Base-by-base conservation (phyloP, 2,329 filamentous ascomycete genomes). In the Trichoderma semiorbis region DNA sequence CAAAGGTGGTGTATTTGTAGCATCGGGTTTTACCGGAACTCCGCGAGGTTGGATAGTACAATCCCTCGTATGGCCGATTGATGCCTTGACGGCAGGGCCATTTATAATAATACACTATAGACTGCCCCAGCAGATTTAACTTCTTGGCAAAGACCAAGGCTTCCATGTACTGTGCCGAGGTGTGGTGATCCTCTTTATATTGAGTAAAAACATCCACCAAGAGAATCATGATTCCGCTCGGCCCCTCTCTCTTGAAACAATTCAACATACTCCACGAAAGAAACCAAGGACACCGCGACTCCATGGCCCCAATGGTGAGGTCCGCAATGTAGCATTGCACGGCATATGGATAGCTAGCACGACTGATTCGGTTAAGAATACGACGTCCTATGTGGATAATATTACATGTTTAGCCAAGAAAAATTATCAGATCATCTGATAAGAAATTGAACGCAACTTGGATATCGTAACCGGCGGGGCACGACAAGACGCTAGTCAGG, bases 351-450 rank as follows among this genome's bases (percentile, higher is more conserved):
- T 60, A 30, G 43, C 14, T 34, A 18, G 43, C 21, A 53, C 47
- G 47, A 50, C 32, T 28, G 57, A 21, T 55, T 32, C 26, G 47
- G 64, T 28, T 57, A 21, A 28, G 18, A n/a, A 60, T 60, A 34
- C 57, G 57, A 32, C 18, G 11, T 32, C 57, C 18, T n/a, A 30
- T 53, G 57, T 60, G 50, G 53, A 16, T 47, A 69, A 6, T 5
- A 18, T 57, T 69, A 47, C 36, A 61, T 24, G n/a, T 58, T 28
- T 16, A 21, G 43, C 55, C 39, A 53, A 24, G 30, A 69, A 69
- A 61, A 62, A 36, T 69, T 69, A 69, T 69, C 67, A 50, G 67
- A 69, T 69, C 67, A 69, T 69, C 67, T 69, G 67, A 69, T 69
- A 69, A 69, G 57, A 62, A 69, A 62, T 62, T 36, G 16, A 18